Evolutionary conservation across 2,329 filamentous ascomycete genomes (phyloP), one percentile per base, ranked within the genome.

Genomic region (Phoma herbarum): DNA sequence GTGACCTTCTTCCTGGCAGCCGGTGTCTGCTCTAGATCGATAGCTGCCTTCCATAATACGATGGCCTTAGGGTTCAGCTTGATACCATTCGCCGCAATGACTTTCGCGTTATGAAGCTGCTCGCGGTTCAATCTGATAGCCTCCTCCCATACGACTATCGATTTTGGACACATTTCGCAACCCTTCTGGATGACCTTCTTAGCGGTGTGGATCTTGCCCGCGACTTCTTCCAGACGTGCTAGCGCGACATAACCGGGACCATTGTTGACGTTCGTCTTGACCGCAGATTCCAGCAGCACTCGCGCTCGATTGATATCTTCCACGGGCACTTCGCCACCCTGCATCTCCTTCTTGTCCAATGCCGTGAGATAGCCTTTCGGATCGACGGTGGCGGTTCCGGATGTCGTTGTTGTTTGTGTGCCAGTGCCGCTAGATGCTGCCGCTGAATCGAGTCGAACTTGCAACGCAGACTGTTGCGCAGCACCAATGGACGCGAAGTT

Each of bases 401-500:
- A 85, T 5, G 87, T 82, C 12, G 4, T 86, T 49, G 60, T 28
- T 7, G 90, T 86, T 52, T 92, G 88, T 12, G 86, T 88, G 18
- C 85, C 87, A 26, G 88, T 86, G n/a, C 58, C 61, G 20, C 84
- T 88, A 63, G 37, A 41, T 10, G 89, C 86, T 4, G 92, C 93
- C 8, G 93, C 93, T 74, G 96, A 91, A 70, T 98, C 94, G 41
- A 99, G 83, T 66, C 92, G 89, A n/a, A 96, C 94, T 75, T 97
- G 90, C 52, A 99, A 85, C 39, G 97, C 95, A 78, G 97, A 97
- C 81, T 97, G 92, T 80, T 95, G 88, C 20, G 95, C 96, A 43
- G 93, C 93, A 78, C 96, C 95, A 63, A 99, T 98, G 77, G 97
- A 91, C 43, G 94, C 94, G 75, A 99, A 99, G 75, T 99, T 97